Conservation (phyloP, 1,139 yeast species). For the Wickerhamomyces sp. region DNA sequence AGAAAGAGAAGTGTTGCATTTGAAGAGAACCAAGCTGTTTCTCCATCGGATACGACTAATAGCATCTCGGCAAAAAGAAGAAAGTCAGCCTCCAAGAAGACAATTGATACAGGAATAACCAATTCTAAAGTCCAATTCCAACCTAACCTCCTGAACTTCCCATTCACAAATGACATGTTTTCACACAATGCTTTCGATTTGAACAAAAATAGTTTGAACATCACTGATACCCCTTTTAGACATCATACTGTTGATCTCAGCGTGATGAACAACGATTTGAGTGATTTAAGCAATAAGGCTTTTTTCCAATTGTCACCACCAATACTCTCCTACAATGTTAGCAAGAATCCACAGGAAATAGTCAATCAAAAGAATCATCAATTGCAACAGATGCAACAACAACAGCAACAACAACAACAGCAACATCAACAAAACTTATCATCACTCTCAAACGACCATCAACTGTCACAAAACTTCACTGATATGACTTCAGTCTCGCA, state of each 20-base stretch:
- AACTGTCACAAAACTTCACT: background rate
- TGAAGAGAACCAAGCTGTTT: slow-evolving; percentile 1
- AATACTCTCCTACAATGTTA: background rate
- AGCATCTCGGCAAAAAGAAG: slow-evolving; percentile 5
- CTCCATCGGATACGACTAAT: slow-evolving; percentile 1
- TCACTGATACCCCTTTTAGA: slow-evolving; percentile 19
- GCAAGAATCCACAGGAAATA: background rate
- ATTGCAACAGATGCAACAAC: slow-evolving; percentile 1
- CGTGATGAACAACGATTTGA: slow-evolving; percentile 7
- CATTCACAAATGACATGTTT: background rate
- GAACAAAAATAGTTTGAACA: slow-evolving; percentile 18
- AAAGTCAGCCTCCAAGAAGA: background rate
- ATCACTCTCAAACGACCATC: background rate
- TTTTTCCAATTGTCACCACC: slow-evolving; percentile 2
- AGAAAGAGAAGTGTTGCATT: background rate
- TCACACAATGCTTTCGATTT: slow-evolving; percentile 6
- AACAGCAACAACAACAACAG: slow-evolving; percentile 1
- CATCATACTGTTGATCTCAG: slow-evolving; percentile 22
- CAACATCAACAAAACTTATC: background rate
- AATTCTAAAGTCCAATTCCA: no score
- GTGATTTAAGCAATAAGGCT: slow-evolving; percentile 10
- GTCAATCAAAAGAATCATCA: background rate
- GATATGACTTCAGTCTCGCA: background rate
- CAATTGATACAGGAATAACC: background rate
- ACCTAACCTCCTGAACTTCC: background rate